These are phyloP conservation scores for Curvularia lunata DNA, from an alignment of 2,329 filamentous ascomycete species.

Conservation along the genomic window DNA sequence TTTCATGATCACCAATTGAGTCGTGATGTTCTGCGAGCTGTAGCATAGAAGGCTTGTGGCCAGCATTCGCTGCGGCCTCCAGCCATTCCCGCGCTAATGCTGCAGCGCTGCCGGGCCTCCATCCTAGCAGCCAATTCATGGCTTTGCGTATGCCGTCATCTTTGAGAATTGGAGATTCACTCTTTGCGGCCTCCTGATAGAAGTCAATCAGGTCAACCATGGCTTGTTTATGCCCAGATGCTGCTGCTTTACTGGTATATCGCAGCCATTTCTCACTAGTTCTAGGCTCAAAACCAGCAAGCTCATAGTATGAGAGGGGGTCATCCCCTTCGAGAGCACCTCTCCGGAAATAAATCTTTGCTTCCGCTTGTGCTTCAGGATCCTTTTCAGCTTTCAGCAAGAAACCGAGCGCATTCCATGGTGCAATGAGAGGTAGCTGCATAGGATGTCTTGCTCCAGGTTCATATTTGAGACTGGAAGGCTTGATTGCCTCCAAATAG, in stretches of 20 bases:
- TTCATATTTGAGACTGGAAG: slow-evolving; percentile 21
- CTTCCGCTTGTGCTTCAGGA: slow-evolving; percentile 23
- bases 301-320: slow-evolving; percentile 51
- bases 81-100: slow-evolving; percentile 43
- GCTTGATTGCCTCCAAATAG: slow-evolving; percentile 34
- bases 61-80: slow-evolving; percentile 30
- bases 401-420: slow-evolving; percentile 44
- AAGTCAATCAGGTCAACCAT: slow-evolving; percentile 49
- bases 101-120: slow-evolving; percentile 23
- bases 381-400: slow-evolving; percentile 27
- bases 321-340: slow-evolving; percentile 52
- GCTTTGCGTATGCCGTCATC: slow-evolving; percentile 21
- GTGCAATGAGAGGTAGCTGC: slow-evolving; percentile 34
- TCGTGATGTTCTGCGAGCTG: slow-evolving; percentile 33
- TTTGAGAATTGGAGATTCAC: slow-evolving; percentile 16
- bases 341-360: slow-evolving; percentile 41
- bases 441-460: slow-evolving; percentile 28
- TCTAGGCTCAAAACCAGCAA: slow-evolving; percentile 37
- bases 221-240: slow-evolving; percentile 49
- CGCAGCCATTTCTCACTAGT: slow-evolving; percentile 50
- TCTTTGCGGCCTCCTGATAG: slow-evolving; percentile 47
- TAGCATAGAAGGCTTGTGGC: slow-evolving; percentile 40
- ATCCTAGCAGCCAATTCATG: slow-evolving; percentile 34
- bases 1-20: slow-evolving; percentile 22
- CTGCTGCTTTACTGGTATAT: slow-evolving; percentile 55